Evolutionary conservation across 169 alveolate species (phyloP).

Genomic region (Cytauxzoon felis): DNA sequence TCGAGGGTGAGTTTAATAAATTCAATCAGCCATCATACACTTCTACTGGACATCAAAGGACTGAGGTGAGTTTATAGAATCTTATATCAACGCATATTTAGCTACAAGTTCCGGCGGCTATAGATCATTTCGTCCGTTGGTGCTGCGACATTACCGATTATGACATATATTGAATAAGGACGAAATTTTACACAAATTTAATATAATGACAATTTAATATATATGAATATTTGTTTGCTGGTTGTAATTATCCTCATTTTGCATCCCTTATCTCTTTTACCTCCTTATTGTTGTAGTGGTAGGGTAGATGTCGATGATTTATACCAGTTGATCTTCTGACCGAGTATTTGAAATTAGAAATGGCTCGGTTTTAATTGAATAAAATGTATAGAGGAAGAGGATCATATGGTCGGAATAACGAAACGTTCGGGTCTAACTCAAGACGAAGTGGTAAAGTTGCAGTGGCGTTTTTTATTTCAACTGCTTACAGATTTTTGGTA

Average conservation of each 20-base stretch:
- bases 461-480: not conserved
- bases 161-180: slow-evolving; percentile 52
- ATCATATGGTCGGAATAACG: slow-evolving; percentile 42
- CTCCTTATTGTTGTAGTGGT: not conserved
- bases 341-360: no score
- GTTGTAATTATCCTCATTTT: no score
- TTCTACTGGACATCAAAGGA: not conserved
- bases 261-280: no score
- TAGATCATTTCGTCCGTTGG: slow-evolving; percentile 72
- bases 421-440: slow-evolving; percentile 24
- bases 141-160: slow-evolving; percentile 75
- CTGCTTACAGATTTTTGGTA: slow-evolving; percentile 37
- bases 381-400: slow-evolving; percentile 62
- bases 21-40: no score
- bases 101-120: slow-evolving; percentile 45
- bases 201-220: no score
- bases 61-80: slow-evolving; percentile 17
- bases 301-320: not conserved
- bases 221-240: no score
- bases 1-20: slow-evolving; percentile 25
- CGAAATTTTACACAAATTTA: not conserved
- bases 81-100: not conserved
- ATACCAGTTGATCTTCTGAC: no score
- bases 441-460: slow-evolving; percentile 10
- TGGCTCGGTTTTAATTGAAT: not conserved